These are phyloP conservation scores for Citrus glauca DNA, from an alignment of 345 rosid species.

Conservation along the genomic window DNA sequence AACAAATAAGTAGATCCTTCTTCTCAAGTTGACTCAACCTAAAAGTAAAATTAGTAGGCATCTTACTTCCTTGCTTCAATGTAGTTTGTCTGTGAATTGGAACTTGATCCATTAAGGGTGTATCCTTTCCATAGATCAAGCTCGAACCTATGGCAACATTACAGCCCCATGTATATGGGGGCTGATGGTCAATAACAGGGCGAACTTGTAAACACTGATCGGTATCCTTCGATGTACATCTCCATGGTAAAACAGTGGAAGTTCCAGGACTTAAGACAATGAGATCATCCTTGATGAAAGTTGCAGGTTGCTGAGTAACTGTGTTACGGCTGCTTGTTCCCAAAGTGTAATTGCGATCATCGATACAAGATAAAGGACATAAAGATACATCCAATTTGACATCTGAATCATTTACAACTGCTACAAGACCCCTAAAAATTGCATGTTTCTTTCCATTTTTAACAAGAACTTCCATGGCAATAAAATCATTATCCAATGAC, in stretches of 20 bases:
- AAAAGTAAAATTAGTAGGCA: slow-evolving; percentile 45
- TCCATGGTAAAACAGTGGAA: slow-evolving; percentile 82
- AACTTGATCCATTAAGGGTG: slow-evolving; percentile 64
- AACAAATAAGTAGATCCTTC: slow-evolving; percentile 79
- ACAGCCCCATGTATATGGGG: slow-evolving; percentile 69
- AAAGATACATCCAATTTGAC: slow-evolving; percentile 66
- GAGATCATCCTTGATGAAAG: slow-evolving; percentile 15
- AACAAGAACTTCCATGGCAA: slow-evolving; percentile 85
- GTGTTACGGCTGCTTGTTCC: slow-evolving; percentile 40
- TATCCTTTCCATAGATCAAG: slow-evolving; percentile 60
- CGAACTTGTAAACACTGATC: slow-evolving; percentile 70
- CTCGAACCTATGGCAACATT: slow-evolving; percentile 54
- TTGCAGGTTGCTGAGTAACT: slow-evolving; percentile 22
- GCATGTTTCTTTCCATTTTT: slow-evolving; percentile 94
- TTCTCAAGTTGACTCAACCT: slow-evolving; percentile 79
- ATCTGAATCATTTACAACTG: slow-evolving; percentile 82
- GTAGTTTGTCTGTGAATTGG: slow-evolving; percentile 56
- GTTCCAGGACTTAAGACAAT: slow-evolving; percentile 59
- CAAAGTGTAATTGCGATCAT: slow-evolving; percentile 27
- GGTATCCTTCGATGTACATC: slow-evolving; percentile 61
- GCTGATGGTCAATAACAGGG: slow-evolving; percentile 50
- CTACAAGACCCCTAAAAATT: slow-evolving; percentile 81
- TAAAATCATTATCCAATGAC: slow-evolving; percentile 47
- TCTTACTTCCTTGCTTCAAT: slow-evolving; percentile 54
- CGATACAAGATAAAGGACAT: slow-evolving; percentile 34